These are phyloP conservation scores for Aureobasidium sp. DNA, from an alignment of 2,329 filamentous ascomycete species.

Conservation along the genomic window DNA sequence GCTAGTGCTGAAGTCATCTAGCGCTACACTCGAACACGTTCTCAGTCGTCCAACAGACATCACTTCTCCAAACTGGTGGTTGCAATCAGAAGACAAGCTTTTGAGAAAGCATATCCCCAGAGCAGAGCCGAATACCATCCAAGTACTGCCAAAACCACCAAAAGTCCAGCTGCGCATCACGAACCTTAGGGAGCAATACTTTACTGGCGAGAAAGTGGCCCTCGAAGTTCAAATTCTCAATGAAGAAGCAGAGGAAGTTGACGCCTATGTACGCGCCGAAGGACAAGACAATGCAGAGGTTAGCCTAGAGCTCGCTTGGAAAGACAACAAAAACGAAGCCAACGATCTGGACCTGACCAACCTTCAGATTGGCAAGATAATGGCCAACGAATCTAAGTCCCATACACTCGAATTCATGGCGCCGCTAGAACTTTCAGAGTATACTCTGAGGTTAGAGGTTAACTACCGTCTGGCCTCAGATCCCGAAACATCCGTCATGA, in stretches of 20 bases:
- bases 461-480: conserved; percentile 77
- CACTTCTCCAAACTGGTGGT: conserved; percentile 15
- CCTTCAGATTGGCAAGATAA: background rate
- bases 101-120: conserved; percentile 35
- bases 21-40: conserved; percentile 60
- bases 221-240: conserved; percentile 67
- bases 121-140: conserved; percentile 49
- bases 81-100: conserved; percentile 27
- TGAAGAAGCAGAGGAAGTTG: conserved; percentile 63
- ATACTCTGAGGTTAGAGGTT: conserved; percentile 51
- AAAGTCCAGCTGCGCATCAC: conserved; percentile 72
- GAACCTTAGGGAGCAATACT: conserved; percentile 62
- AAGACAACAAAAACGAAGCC: conserved; percentile 22
- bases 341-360: conserved; percentile 8
- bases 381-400: conserved; percentile 8
- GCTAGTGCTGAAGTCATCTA: conserved; percentile 54
- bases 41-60: conserved; percentile 31
- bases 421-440: conserved; percentile 42
- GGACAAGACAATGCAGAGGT: conserved; percentile 10
- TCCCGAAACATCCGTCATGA: conserved; percentile 69
- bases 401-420: conserved; percentile 32
- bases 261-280: conserved; percentile 29
- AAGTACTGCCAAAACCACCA: conserved; percentile 78
- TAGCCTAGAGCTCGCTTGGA: conserved; percentile 20
- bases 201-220: conserved; percentile 69